phyloP scores from a whole-genome alignment of 345 rosid genomes.

The Eucalyptus decipiens region DNA sequence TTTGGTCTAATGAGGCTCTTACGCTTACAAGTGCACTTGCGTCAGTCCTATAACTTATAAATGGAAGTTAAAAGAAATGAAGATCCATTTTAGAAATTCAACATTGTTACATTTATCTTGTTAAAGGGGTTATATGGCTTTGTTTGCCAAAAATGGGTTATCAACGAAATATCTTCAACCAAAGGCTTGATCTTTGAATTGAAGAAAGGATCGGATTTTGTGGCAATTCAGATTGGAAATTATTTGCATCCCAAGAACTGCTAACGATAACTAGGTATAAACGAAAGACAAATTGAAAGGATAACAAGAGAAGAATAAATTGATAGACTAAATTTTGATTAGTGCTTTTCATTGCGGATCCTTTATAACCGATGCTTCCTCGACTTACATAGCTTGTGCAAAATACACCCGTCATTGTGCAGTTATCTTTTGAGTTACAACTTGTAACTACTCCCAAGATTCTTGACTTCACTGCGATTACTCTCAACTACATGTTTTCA shows the following conservation, averaged over 20 bases:
- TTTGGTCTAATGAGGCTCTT: neutral
- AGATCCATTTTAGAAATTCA: neutral
- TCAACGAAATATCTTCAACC: fast-evolving
- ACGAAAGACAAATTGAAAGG: too few relatives aligned
- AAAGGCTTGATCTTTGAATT: too few relatives aligned
- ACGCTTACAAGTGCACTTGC: neutral
- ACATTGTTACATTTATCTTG: neutral
- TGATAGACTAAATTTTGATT: too few relatives aligned
- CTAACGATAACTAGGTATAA: too few relatives aligned
- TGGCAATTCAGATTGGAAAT: fast-evolving
- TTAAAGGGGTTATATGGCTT: too few relatives aligned
- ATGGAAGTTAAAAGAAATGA: neutral
- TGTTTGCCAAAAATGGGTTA: too few relatives aligned
- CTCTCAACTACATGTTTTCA: too few relatives aligned
- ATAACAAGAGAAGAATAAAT: too few relatives aligned
- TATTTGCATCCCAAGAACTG: fast-evolving
- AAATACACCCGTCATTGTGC: fast-evolving
- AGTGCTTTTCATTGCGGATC: fast-evolving
- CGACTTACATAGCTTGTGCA: fast-evolving
- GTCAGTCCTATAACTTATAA: neutral
- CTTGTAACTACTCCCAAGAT: too few relatives aligned
- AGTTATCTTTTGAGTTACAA: too few relatives aligned
- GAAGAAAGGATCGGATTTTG: fast-evolving
- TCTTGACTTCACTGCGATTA: too few relatives aligned
- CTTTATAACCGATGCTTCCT: fast-evolving